phyloP scores from a whole-genome alignment of 768 basidiomycete genomes.

The Boletus tylopilopsis region DNA sequence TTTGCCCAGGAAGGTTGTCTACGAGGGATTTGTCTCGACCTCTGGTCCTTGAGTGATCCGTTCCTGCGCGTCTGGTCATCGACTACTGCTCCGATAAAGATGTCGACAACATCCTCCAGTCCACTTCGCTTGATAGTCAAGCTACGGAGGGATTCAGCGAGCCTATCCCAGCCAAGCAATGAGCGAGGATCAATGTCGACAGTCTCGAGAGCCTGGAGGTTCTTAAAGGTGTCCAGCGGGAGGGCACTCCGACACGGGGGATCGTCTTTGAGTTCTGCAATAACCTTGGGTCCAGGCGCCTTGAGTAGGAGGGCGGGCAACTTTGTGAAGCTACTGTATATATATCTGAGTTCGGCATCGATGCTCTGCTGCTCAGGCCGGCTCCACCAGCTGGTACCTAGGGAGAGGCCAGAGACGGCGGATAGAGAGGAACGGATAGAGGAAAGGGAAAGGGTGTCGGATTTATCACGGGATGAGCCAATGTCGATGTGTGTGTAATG shows the following conservation, averaged over 20 bases:
- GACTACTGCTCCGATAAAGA: constrained; percentile 73
- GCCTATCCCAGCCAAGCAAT: constrained; percentile 78
- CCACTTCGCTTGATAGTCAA: constrained; percentile 79
- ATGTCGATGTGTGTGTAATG: constrained; percentile 57
- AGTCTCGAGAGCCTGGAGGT: constrained; percentile 70
- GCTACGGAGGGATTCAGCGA: constrained; percentile 66
- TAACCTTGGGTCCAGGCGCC: constrained; percentile 59
- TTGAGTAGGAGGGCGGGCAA: constrained; percentile 72
- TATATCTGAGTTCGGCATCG: constrained; percentile 76
- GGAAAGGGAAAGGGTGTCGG: constrained; percentile 69
- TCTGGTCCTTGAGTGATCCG: constrained; percentile 47
- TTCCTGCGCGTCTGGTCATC: constrained; percentile 68
- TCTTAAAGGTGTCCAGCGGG: constrained; percentile 84
- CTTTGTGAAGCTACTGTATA: constrained; percentile 89
- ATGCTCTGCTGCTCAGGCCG: constrained; percentile 52
- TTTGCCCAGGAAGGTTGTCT: constrained; percentile 46
- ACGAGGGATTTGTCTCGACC: constrained; percentile 42
- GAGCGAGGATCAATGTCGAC: constrained; percentile 79
- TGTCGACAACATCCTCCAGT: constrained; percentile 72
- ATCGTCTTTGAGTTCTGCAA: constrained; percentile 66
- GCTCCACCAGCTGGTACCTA: constrained; percentile 74
- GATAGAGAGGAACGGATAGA: constrained; percentile 78
- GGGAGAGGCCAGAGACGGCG: constrained; percentile 68
- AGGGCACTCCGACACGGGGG: constrained; percentile 70
- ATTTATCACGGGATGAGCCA: constrained; percentile 51